These are phyloP conservation scores for Erythrophleum ivorense DNA, from an alignment of 331 rosid species.

Conservation along the genomic window DNA sequence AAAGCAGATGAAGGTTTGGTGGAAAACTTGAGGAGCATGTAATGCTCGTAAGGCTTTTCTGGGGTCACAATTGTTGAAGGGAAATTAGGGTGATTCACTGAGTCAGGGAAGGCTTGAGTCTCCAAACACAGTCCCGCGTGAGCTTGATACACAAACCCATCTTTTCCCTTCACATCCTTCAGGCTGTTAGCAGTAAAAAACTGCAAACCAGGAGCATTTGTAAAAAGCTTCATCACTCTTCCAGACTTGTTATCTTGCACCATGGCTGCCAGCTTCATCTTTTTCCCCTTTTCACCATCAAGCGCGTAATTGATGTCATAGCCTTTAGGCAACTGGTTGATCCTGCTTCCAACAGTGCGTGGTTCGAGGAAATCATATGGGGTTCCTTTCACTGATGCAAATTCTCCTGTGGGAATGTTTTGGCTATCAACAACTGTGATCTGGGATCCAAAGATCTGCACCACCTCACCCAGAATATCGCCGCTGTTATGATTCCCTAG, in stretches of 20 bases:
- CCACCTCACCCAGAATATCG: conserved; percentile 52
- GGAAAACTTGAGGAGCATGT: conserved; percentile 61
- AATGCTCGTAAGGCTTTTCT: conserved; percentile 59
- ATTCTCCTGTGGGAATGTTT: conserved; percentile 69
- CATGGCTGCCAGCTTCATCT: conserved; percentile 49
- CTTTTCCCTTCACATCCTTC: conserved; percentile 68
- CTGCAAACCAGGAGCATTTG: conserved; percentile 75
- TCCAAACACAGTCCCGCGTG: conserved; percentile 68
- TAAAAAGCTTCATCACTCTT: conserved; percentile 59
- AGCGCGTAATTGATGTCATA: conserved; percentile 74
- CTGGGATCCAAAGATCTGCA: conserved; percentile 64
- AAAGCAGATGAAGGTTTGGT: conserved; percentile 40
- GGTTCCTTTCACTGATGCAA: conserved; percentile 64
- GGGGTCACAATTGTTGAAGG: conserved; percentile 79
- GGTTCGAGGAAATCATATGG: conserved; percentile 82
- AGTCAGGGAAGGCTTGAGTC: conserved; percentile 76
- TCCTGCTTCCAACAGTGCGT: conserved; percentile 51
- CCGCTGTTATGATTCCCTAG: conserved; percentile 79
- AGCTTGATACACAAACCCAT: conserved; percentile 60
- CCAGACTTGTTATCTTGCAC: conserved; percentile 69
- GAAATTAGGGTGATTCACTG: conserved; percentile 76
- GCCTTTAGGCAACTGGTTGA: conserved; percentile 57
- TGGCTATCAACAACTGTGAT: conserved; percentile 55
- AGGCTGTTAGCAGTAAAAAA: conserved; percentile 57
- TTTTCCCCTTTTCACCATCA: conserved; percentile 39